Percentiles rank a stretch among this genome's conserved stretches.
These are phyloP conservation scores for Aethionema arabicum DNA, from an alignment of 345 rosid species.

Conservation along the genomic window DNA sequence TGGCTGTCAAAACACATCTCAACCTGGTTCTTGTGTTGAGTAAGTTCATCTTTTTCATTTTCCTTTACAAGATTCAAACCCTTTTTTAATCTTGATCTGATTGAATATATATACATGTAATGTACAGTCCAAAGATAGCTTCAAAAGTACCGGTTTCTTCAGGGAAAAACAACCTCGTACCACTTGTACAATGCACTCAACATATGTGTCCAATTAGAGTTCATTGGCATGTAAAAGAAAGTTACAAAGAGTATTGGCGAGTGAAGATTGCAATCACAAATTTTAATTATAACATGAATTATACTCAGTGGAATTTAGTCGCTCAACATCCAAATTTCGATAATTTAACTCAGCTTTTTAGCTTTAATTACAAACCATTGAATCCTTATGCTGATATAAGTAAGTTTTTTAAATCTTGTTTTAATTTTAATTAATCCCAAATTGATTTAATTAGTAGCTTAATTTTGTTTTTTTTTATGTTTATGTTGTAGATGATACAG, in stretches of 20 bases:
- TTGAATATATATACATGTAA: neutral
- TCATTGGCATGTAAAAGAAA: slow-evolving; percentile 88
- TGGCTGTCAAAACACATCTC: slow-evolving; percentile 62
- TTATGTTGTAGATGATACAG: slow-evolving; percentile 67
- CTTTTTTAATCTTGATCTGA: slow-evolving; percentile 1
- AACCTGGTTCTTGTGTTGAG: slow-evolving; percentile 64
- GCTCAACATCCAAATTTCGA: slow-evolving; percentile 84
- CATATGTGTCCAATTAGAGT: slow-evolving; percentile 95
- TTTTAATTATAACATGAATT: slow-evolving; percentile 81
- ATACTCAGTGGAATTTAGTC: slow-evolving; percentile 77
- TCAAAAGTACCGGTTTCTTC: slow-evolving; percentile 47
- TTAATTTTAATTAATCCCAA: neutral
- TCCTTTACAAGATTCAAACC: slow-evolving; percentile 6
- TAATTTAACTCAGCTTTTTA: slow-evolving; percentile 67
- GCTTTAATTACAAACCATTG: slow-evolving; percentile 65
- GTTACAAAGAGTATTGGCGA: slow-evolving; percentile 85
- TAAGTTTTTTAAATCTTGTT: slow-evolving; percentile 41
- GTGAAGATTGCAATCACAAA: slow-evolving; percentile 74
- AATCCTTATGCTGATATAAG: slow-evolving; percentile 62
- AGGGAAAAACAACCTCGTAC: slow-evolving; percentile 45
- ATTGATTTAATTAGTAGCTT: neutral
- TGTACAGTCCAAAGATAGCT: slow-evolving; percentile 53
- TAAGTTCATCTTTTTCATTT: slow-evolving; percentile 49
- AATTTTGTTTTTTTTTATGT: neutral
- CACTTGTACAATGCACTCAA: slow-evolving; percentile 68